These are phyloP conservation scores for Bisporella sp. DNA, from an alignment of 2,329 filamentous ascomycete species.

Conservation along the genomic window DNA sequence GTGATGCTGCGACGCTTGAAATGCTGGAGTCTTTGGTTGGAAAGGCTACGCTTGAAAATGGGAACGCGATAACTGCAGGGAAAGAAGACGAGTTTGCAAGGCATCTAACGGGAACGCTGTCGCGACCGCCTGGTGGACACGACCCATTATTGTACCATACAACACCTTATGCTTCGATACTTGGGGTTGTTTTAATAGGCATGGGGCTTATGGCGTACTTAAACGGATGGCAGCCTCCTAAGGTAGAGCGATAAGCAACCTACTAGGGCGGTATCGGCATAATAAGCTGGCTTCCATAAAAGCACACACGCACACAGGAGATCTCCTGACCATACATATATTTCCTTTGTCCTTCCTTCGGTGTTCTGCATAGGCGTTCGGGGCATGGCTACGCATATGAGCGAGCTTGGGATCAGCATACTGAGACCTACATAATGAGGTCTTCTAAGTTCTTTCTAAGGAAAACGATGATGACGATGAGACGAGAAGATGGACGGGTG, in stretches of 20 bases:
- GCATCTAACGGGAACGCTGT: constrained; percentile 24
- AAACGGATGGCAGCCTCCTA: constrained; percentile 64
- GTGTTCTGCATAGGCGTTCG: constrained; percentile 14
- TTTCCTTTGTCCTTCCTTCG: constrained; percentile 18
- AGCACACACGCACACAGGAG: not conserved
- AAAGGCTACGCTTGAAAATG: constrained; percentile 15
- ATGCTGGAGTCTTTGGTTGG: not conserved
- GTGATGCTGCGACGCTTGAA: constrained; percentile 8
- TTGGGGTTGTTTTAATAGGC: constrained; percentile 74
- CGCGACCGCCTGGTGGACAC: constrained; percentile 34
- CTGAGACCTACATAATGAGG: not conserved
- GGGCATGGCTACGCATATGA: constrained; percentile 13
- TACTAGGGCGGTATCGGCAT: constrained; percentile 1
- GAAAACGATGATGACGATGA: constrained; percentile 9
- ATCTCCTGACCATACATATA: constrained; percentile 6
- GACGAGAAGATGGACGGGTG: constrained; percentile 8
- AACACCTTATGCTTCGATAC: constrained; percentile 73
- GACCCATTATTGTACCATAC: constrained; percentile 45
- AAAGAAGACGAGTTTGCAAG: constrained; percentile 11
- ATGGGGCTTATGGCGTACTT: constrained; percentile 83
- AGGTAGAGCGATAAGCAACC: constrained; percentile 21
- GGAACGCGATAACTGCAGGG: constrained; percentile 7
- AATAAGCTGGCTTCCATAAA: constrained; percentile 4
- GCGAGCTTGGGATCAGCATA: constrained; percentile 15
- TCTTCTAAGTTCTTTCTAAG: constrained; percentile 6